These are phyloP conservation scores for Syncephalis plumigaleata DNA, from an alignment of 371 early-diverging fungal genomes.

Conservation along the genomic window DNA sequence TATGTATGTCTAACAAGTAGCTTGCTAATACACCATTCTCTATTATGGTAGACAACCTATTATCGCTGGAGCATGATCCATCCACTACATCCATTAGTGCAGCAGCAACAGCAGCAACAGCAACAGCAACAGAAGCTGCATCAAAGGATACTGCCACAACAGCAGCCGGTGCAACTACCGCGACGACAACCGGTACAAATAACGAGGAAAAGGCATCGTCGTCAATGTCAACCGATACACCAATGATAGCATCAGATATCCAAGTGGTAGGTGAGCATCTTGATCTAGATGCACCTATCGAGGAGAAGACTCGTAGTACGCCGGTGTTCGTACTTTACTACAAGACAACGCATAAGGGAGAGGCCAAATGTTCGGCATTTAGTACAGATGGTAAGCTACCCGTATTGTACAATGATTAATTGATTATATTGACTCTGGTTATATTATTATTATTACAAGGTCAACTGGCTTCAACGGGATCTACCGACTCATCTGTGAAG, in stretches of 20 bases:
- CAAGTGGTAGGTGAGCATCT: slow-evolving; percentile 2
- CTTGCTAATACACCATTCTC: neutral
- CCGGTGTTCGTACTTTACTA: slow-evolving; percentile 9
- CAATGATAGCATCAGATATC: neutral
- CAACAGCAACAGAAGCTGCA: no score
- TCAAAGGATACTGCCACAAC: neutral
- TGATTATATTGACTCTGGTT: slow-evolving; percentile 10
- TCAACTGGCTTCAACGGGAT: slow-evolving; percentile 76
- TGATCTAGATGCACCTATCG: neutral
- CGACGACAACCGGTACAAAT: neutral
- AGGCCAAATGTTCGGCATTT: slow-evolving; percentile 17
- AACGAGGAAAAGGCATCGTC: neutral
- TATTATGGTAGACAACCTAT: neutral
- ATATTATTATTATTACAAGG: slow-evolving; percentile 25
- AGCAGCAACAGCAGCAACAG: no score
- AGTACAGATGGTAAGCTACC: slow-evolving; percentile 13
- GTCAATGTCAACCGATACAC: neutral
- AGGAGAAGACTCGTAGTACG: slow-evolving; percentile 1
- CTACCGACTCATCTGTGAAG: slow-evolving; percentile 74
- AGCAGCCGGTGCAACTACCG: neutral
- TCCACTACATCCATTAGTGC: no score
- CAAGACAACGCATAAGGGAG: slow-evolving; percentile 20
- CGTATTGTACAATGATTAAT: slow-evolving; percentile 4
- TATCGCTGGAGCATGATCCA: neutral
- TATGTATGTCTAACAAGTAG: neutral